A percentile compares a stretch with the other conserved stretches of the same genome.
Conservation (phyloP, 306 rosid genomes). For the Aeschynomene evenia region DNA sequence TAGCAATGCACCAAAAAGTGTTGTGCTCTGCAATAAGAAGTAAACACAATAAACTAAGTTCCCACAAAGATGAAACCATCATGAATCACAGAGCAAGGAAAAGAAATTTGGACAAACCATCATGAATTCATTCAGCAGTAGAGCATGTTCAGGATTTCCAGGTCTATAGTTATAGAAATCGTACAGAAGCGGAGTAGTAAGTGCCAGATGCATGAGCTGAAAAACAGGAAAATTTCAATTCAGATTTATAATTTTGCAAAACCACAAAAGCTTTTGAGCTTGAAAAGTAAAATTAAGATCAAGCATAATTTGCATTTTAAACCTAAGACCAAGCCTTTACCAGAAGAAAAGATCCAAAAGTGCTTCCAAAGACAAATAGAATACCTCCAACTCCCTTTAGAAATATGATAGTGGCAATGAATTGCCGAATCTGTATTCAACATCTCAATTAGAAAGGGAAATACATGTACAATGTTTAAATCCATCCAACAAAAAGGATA, state of each 20-base stretch:
- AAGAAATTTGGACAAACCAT: conserved; percentile 54
- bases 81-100: neutral
- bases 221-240: neutral
- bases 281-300: neutral
- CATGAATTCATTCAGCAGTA: conserved; percentile 53
- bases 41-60: conserved; percentile 19
- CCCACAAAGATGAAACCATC: neutral
- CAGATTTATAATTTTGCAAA: neutral
- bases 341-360: conserved; percentile 65
- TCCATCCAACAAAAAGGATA: neutral
- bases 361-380: conserved; percentile 53
- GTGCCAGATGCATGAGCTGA: conserved; percentile 56
- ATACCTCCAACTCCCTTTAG: conserved; percentile 74
- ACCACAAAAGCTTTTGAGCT: neutral
- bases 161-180: conserved; percentile 71
- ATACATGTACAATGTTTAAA: neutral
- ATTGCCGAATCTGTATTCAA: conserved; percentile 51
- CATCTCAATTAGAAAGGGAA: conserved; percentile 24
- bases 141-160: conserved; percentile 33
- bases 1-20: conserved; percentile 76
- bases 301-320: neutral
- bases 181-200: conserved; percentile 59
- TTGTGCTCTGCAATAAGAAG: conserved; percentile 47
- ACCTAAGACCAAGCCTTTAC: conserved; percentile 35
- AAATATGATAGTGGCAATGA: conserved; percentile 45